Evolutionary conservation across 2,329 filamentous ascomycete genomes (phyloP).

Genomic region (Diaporthe capsici): DNA sequence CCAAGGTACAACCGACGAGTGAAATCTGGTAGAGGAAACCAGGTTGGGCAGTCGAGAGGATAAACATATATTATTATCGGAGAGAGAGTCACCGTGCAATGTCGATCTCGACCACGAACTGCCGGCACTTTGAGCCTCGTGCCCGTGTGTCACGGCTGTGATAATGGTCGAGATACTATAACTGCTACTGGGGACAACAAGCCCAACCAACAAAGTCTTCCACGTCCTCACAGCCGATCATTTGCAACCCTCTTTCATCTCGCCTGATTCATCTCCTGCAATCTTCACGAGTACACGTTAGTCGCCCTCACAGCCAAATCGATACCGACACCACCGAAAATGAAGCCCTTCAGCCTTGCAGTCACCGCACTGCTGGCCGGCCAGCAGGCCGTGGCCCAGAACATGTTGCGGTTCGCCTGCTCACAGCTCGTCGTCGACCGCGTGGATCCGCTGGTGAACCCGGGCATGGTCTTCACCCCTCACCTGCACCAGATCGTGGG

Average conservation of each 20-base stretch:
- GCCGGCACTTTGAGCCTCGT: constrained; percentile 26
- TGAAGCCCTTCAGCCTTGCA: constrained; percentile 48
- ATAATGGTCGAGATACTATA: constrained; percentile 23
- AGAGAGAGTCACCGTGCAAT: constrained; percentile 20
- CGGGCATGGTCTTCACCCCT: constrained; percentile 59
- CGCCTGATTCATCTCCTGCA: no score
- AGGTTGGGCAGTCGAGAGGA: not conserved
- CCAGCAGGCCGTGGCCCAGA: constrained; percentile 48
- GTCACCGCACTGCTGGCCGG: constrained; percentile 48
- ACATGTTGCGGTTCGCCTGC: constrained; percentile 63
- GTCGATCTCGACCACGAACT: constrained; percentile 24
- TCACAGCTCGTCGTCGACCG: constrained; percentile 63
- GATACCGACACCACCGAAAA: constrained; percentile 41
- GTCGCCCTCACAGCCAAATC: not conserved
- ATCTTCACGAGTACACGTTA: not conserved
- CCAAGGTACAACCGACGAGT: constrained; percentile 8
- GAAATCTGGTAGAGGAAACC: constrained; percentile 7
- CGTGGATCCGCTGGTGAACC: constrained; percentile 61
- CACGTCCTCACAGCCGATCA: constrained; percentile 1
- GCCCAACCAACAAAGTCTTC: not conserved
- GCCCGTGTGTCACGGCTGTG: not conserved
- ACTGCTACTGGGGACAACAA: constrained; percentile 3
- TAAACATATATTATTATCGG: constrained; percentile 11
- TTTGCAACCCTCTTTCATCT: not conserved
- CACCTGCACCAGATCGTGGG: constrained; percentile 64